Percentiles rank a stretch among this genome's conserved stretches.
Conservation (phyloP, 495 filamentous ascomycete genomes). For the Penicillium paradoxum region DNA sequence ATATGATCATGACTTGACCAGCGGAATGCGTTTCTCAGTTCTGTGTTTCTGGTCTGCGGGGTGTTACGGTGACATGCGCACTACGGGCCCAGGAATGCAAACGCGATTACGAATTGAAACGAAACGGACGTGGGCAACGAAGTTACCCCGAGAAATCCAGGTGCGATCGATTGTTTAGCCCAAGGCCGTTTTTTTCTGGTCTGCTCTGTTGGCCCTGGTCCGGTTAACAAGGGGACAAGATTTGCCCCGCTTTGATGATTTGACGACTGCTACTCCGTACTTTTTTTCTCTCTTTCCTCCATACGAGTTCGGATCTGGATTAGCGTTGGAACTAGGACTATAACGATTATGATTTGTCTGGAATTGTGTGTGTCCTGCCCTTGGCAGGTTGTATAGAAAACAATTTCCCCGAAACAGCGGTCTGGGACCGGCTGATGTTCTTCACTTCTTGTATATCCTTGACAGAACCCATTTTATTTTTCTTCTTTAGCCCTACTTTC, state of each 20-base stretch:
- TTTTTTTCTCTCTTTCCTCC: neutral
- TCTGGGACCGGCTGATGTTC: neutral
- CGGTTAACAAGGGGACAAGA: neutral
- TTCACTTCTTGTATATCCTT: neutral
- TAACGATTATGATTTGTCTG: neutral
- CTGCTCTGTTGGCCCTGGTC: neutral
- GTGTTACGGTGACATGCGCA: neutral
- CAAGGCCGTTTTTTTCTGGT: neutral
- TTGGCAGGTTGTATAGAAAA: neutral
- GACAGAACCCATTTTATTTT: neutral
- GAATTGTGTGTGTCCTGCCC: neutral
- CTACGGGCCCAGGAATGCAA: neutral
- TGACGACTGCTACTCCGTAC: neutral
- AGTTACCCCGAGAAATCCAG: neutral
- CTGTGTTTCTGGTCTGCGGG: neutral
- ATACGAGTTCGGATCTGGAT: neutral
- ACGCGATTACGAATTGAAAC: slow-evolving; percentile 5
- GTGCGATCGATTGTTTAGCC: neutral
- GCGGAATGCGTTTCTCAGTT: neutral
- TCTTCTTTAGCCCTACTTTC: neutral
- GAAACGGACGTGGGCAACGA: neutral
- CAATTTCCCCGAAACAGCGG: neutral
- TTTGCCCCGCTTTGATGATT: neutral
- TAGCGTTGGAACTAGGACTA: neutral
- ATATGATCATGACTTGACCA: neutral